phyloP scores from a whole-genome alignment of 139 green algal species.

The Coelastrella sp. region DNA sequence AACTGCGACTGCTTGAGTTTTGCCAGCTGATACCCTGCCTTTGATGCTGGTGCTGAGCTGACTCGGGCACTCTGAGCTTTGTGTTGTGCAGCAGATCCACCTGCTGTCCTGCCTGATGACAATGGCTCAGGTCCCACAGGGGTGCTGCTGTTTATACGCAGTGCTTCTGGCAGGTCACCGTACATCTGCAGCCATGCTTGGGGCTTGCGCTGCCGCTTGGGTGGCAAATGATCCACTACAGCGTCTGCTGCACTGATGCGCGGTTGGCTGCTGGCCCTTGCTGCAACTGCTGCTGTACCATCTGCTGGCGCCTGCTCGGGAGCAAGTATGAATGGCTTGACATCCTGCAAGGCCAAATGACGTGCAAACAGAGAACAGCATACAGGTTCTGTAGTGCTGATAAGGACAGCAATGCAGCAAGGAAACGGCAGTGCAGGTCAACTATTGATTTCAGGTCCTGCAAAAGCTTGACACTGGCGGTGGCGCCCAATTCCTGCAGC shows the following conservation, averaged over 20 bases:
- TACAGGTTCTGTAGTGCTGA: too few species aligned
- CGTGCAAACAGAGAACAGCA: too few species aligned
- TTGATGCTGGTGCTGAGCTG: background rate
- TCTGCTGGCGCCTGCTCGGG: slow-evolving; percentile 7
- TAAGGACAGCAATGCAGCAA: too few species aligned
- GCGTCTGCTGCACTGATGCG: background rate
- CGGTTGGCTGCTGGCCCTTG: background rate
- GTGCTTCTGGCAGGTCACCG: background rate
- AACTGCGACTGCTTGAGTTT: slow-evolving; percentile 10
- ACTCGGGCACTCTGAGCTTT: background rate
- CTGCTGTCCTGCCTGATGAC: background rate
- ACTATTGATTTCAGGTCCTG: too few species aligned
- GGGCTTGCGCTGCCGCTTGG: slow-evolving; percentile 31
- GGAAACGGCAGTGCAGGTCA: too few species aligned
- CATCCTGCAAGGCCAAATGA: background rate
- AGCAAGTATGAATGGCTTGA: background rate
- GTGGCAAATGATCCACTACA: background rate
- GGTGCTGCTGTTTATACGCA: too few species aligned
- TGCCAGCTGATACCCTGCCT: background rate
- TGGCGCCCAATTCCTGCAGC: too few species aligned
- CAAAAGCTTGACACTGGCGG: too few species aligned
- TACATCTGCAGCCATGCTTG: slow-evolving; percentile 19
- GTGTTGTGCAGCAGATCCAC: background rate
- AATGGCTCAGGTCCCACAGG: too few species aligned
- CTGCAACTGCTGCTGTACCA: background rate